Evolutionary conservation across 2,329 filamentous ascomycete species (phyloP), one percentile per base, ranked within the genome.

Genomic region (Canariomyces notabilis): DNA sequence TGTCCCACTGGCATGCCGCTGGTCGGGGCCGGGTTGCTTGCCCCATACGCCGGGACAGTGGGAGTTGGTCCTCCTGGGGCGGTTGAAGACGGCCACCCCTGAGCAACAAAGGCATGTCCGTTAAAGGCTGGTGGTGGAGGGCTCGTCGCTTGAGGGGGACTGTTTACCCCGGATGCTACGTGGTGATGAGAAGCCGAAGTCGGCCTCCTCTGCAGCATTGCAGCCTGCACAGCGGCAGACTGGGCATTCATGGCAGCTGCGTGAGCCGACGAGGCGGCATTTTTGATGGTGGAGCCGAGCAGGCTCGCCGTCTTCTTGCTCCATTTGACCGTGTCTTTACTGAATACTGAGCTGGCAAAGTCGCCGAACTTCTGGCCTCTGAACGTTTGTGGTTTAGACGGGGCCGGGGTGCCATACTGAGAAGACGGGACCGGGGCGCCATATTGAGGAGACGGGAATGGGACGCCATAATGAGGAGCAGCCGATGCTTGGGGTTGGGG

Each of bases 281-380:
- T 49, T 19, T 57, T 57, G 44, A 56, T 44, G 8, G 47, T 49
- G 1, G 46, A 50, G 8, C 54, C 52, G 5, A 56, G 32, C 18
- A 46, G 44, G 16, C 49, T 52, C 3, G 52, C 53, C 16, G 53
- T 53, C 41, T 55, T 57, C 40, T 56, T 54, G 39, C 51, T 53
- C 55, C 55, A 57, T 29, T 52, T 54, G 2, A 50, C 52, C 32
- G 52, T 57, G 21, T 57, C 55, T 15, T 55, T 57, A 47, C 55
- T 53, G 35, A 57, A 57, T 11, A 57, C 44, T 1, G 55, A 52
- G 32, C 46, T 54, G 16, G 55, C 47, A 37, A 53, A 51, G 2
- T 50, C 49, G 1, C 47, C 40, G 12, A 56, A 32, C 40, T 53
- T 53, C 34, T 49, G 42, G 14, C 50, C 44, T 32, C 23, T 16